Evolutionary conservation across 2,329 filamentous ascomycete species (phyloP).

Genomic region (Clonostachys solani): DNA sequence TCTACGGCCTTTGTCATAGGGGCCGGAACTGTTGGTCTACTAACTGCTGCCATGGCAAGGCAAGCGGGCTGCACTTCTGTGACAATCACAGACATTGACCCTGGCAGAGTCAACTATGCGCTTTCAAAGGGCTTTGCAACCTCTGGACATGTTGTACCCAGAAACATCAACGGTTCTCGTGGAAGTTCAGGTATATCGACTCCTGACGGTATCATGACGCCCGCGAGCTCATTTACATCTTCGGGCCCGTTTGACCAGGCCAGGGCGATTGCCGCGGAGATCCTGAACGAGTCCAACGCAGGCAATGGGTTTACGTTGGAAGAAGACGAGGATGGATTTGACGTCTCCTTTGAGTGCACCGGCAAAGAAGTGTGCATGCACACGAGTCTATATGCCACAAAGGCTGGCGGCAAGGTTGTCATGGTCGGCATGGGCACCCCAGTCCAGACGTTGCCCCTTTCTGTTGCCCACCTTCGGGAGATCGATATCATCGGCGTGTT

Average conservation of each 20-base stretch:
- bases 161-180: constrained; percentile 36
- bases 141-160: constrained; percentile 50
- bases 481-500: constrained; percentile 78
- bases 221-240: constrained; percentile 37
- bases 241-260: constrained; percentile 46
- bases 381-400: constrained; percentile 67
- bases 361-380: constrained; percentile 73
- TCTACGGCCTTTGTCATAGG: constrained; percentile 60
- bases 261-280: constrained; percentile 42
- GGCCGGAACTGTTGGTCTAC: constrained; percentile 57
- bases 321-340: constrained; percentile 64
- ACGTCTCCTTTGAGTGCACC: constrained; percentile 72
- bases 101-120: constrained; percentile 55
- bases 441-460: constrained; percentile 69
- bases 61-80: constrained; percentile 56
- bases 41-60: constrained; percentile 59
- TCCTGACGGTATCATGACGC: constrained; percentile 33
- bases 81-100: constrained; percentile 57
- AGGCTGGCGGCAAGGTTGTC: constrained; percentile 66
- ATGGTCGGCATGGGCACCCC: constrained; percentile 79
- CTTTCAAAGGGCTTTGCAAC: constrained; percentile 55
- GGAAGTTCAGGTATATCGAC: constrained; percentile 42
- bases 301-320: constrained; percentile 22
- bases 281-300: constrained; percentile 34
- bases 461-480: constrained; percentile 68